Percentiles rank a stretch among this genome's conserved stretches.
Evolutionary conservation across 1,284 basidiomycete species (phyloP).

Genomic region (Cryptococcus maquisensis): DNA sequence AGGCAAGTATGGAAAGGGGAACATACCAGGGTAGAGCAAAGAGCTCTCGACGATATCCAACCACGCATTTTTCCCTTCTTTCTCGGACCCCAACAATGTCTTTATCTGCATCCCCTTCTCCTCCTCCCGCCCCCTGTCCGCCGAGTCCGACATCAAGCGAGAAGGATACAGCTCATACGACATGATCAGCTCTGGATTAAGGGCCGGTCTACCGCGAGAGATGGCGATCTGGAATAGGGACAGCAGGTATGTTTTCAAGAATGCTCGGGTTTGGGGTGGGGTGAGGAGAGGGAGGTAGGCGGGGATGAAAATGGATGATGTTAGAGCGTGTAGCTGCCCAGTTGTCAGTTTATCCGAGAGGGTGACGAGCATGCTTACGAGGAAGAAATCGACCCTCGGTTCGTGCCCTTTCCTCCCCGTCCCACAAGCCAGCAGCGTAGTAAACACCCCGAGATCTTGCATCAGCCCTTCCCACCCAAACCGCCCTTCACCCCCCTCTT

Average conservation of each 20-base stretch:
- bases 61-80: constrained; percentile 56
- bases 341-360: background rate
- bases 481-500: constrained; percentile 46
- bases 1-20: background rate
- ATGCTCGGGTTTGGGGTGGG: constrained; percentile 45
- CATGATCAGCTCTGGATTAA: constrained; percentile 59
- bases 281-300: constrained; percentile 49
- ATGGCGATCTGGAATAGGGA: constrained; percentile 52
- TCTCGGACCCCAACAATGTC: too few species aligned
- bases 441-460: constrained; percentile 57
- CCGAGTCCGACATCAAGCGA: constrained; percentile 5
- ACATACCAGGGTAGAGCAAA: constrained; percentile 52
- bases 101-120: constrained; percentile 34
- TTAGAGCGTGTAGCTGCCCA: constrained; percentile 60
- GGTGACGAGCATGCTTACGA: constrained; percentile 46
- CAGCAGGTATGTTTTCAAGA: constrained; percentile 56
- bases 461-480: constrained; percentile 49
- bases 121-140: constrained; percentile 18
- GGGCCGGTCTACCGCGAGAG: constrained; percentile 58
- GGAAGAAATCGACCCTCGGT: constrained; percentile 63
- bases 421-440: constrained; percentile 56
- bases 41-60: constrained; percentile 55
- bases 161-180: constrained; percentile 52
- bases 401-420: constrained; percentile 55
- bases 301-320: constrained; percentile 60